These are phyloP conservation scores for Solanum peruvianum DNA, from an alignment of 257 asterid species.

Conservation along the genomic window DNA sequence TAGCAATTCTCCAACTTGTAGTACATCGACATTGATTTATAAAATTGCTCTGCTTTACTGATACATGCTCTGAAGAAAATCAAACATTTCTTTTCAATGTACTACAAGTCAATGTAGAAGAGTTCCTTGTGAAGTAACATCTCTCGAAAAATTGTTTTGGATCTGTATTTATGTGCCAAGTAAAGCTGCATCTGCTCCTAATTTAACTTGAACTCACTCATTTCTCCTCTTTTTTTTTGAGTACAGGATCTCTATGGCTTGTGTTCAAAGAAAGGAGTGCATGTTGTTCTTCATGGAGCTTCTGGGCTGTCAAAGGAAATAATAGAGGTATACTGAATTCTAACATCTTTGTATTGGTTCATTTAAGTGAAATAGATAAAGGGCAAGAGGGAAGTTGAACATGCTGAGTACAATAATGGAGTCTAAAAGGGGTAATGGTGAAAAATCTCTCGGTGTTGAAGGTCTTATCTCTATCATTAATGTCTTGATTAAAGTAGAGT, in stretches of 20 bases:
- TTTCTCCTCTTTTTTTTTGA: not conserved
- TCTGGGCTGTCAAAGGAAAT: constrained; percentile 78
- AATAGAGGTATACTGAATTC: constrained; percentile 40
- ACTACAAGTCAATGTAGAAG: not conserved
- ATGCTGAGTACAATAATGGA: not conserved
- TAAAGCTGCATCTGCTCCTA: not conserved
- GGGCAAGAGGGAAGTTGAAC: not conserved
- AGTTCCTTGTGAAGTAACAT: not conserved
- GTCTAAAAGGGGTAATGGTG: not conserved
- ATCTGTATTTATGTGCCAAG: not conserved
- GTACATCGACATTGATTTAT: not conserved
- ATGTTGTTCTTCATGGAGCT: constrained; percentile 93
- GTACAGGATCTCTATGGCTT: constrained; percentile 62
- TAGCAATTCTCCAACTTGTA: not conserved
- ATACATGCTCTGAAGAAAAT: not conserved
- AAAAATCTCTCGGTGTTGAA: not conserved
- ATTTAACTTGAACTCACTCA: not conserved
- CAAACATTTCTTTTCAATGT: not conserved
- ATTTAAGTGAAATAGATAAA: not conserved
- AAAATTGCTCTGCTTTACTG: not conserved
- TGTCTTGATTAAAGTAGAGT: not conserved
- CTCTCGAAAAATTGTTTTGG: not conserved
- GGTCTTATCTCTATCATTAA: not conserved
- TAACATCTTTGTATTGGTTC: not conserved
- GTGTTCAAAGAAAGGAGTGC: constrained; percentile 60